These are phyloP conservation scores for Clarireedia paspali DNA, from an alignment of 2,329 filamentous ascomycete species.

Conservation along the genomic window DNA sequence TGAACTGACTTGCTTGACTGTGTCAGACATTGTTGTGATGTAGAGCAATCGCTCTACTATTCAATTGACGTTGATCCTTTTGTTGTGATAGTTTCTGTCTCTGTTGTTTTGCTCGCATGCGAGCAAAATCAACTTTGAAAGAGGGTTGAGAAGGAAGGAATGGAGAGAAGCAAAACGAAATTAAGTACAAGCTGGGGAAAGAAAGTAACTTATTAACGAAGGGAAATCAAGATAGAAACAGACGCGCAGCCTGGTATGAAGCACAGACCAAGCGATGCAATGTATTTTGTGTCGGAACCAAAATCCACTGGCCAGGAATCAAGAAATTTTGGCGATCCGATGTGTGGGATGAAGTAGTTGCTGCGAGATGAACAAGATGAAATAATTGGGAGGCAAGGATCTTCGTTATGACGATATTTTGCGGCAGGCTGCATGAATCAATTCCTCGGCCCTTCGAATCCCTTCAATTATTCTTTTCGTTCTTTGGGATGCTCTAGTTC, in stretches of 20 bases:
- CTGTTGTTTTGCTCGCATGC: not conserved
- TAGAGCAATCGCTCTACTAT: not conserved
- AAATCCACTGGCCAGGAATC: no score
- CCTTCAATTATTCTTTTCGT: no score
- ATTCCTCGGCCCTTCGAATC: no score
- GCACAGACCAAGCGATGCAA: not conserved
- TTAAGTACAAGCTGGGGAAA: not conserved
- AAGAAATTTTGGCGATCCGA: no score
- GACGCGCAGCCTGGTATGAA: not conserved
- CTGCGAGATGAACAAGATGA: not conserved
- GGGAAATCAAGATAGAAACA: not conserved
- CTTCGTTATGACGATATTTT: not conserved
- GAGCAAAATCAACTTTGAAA: not conserved
- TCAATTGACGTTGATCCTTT: not conserved
- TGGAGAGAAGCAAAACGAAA: not conserved
- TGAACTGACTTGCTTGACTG: slow-evolving; percentile 2
- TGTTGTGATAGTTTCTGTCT: not conserved
- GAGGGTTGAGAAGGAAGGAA: not conserved
- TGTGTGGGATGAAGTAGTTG: no score
- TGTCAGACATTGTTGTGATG: not conserved
- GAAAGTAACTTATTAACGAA: not conserved
- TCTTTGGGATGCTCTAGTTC: no score
- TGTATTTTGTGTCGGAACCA: not conserved
- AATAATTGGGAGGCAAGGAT: not conserved
- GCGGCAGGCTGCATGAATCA: not conserved